These are phyloP conservation scores for Lanzia echinophila DNA, from an alignment of 2,329 filamentous ascomycete species.

Conservation along the genomic window DNA sequence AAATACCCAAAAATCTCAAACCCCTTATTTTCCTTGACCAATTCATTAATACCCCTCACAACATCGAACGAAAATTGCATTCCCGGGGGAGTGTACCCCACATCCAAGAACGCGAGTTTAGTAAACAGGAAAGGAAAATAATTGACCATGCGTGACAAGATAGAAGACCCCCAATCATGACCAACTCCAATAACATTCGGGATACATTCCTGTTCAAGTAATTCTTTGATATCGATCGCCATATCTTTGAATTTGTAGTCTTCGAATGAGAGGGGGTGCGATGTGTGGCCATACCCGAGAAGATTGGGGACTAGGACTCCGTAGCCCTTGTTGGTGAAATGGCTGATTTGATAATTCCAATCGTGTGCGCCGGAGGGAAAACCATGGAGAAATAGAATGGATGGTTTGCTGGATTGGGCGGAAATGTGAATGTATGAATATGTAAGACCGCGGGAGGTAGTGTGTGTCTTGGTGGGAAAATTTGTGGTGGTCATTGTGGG, in stretches of 20 bases:
- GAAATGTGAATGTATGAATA: conserved; percentile 1
- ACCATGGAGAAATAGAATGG: conserved; percentile 41
- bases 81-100: conserved; percentile 13
- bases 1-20: conserved; percentile 19
- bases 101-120: conserved; percentile 17
- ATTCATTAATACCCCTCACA: conserved; percentile 10
- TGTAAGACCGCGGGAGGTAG: not conserved
- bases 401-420: not conserved
- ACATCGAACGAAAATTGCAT: conserved; percentile 5
- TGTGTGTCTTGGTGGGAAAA: not conserved
- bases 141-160: conserved; percentile 14
- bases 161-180: conserved; percentile 23
- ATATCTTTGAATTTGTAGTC: conserved; percentile 28
- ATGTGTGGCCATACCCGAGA: conserved; percentile 34
- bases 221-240: conserved; percentile 30
- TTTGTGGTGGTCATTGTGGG: not conserved
- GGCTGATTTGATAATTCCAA: conserved; percentile 29
- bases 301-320: conserved; percentile 40
- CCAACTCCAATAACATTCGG: conserved; percentile 14
- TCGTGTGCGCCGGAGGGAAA: conserved; percentile 41
- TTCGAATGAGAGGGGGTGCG: conserved; percentile 25
- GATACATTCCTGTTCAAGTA: conserved; percentile 28
- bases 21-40: conserved; percentile 11
- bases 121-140: conserved; percentile 11
- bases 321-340: conserved; percentile 31